Conservation (phyloP, 148 eudicot species). For the Tetragonia tetragonoides region DNA sequence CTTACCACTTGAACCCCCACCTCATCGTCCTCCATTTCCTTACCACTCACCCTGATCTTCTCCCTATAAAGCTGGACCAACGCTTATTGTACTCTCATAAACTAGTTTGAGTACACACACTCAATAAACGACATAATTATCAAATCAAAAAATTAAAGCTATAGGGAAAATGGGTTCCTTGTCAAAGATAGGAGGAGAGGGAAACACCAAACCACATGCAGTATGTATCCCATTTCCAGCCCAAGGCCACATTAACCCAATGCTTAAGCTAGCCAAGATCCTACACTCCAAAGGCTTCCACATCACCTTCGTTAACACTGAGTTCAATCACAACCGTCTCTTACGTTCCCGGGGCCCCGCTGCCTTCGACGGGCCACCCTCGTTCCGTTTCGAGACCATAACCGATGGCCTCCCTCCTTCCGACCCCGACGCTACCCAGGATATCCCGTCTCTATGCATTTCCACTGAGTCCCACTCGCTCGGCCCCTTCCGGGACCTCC, state of each 20-base stretch:
- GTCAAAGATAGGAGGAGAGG: too few relatives aligned
- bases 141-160: too few relatives aligned
- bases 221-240: constrained; percentile 23
- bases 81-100: too few relatives aligned
- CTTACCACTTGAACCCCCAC: too few relatives aligned
- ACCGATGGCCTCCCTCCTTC: constrained; percentile 42
- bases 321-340: constrained; percentile 37
- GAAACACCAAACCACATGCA: constrained; percentile 6
- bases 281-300: constrained; percentile 27
- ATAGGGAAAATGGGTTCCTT: constrained; percentile 16
- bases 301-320: constrained; percentile 41
- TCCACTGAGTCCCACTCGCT: constrained; percentile 10
- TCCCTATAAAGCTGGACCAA: too few relatives aligned
- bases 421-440: constrained; percentile 40
- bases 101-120: too few relatives aligned
- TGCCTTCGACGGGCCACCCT: constrained; percentile 22
- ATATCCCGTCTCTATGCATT: constrained; percentile 22
- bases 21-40: too few relatives aligned
- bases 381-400: constrained; percentile 40
- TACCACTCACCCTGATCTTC: too few relatives aligned
- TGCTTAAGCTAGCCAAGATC: constrained; percentile 25
- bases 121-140: too few relatives aligned
- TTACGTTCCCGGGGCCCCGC: constrained; percentile 31
- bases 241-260: constrained; percentile 29
- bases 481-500: constrained; percentile 31